Base-by-base conservation (phyloP, 2,329 filamentous ascomycete species). In the Cucurbitaria berberidis region DNA sequence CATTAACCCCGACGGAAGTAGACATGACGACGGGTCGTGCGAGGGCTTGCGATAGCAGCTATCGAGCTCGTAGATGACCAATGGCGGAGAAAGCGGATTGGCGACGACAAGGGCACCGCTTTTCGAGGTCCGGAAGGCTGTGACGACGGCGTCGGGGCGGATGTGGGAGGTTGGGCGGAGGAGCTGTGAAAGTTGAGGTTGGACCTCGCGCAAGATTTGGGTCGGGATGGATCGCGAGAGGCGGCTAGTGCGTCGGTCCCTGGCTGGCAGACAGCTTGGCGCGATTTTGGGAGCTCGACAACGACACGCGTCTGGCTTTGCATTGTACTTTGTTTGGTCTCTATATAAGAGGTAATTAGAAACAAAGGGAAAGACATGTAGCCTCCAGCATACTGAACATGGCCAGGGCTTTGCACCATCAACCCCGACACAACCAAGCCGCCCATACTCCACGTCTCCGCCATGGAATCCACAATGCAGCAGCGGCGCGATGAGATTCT, bases 401-500 rank as follows among this genome's bases (percentile, higher is more conserved):
- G 6, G 15, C 6, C 19, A 5, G 5, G 11, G n/a, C 3, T 5
- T 39, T n/a, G 8, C 19, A n/a, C 36, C 13, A 29, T 24, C 29
- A 18, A 32, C 19, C 18, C 8, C 40, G 24, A 34, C 45, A 41
- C 45, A 26, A 22, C 42, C 41, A 39, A 30, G 15, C 30, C 45
- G 50, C 39, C 45, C 55, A 26, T 48, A n/a, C 38, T 38, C 46
- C 30, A 41, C 48, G 41, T 42, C 52, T 49, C 39, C 54, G 40
- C 58, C 45, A 73, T 73, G 71, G 71, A 73, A 48, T 64, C 68
- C 13, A 88, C 89, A 82, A 86, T 89, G 79, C 88, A 86, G 74
- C 81, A 93, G 82, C 89, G 93, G 68, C 89, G 91, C 81, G 92
- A 96, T 81, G 95, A 99, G 81, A 96, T 99, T 66, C 82, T 95